Conservation (phyloP, 1,139 yeast genomes). For the Groenewaldozyma sp. region DNA sequence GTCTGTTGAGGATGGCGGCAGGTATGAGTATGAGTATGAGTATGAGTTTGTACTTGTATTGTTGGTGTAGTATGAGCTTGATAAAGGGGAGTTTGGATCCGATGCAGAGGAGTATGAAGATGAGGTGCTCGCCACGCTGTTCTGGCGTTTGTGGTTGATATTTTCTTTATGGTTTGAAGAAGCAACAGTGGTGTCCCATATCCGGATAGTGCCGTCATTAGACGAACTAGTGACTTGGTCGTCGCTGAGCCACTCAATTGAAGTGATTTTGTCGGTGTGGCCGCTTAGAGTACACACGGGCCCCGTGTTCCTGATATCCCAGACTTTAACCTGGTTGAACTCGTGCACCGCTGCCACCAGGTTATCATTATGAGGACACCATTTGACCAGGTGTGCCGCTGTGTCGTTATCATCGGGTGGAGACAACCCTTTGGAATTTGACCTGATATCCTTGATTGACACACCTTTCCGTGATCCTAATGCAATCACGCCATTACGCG, state of each 20-base stretch:
- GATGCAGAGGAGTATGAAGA: neutral
- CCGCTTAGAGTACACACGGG: conserved; percentile 48
- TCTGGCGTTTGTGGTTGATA: too few relatives aligned
- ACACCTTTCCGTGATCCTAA: conserved; percentile 64
- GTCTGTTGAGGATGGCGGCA: conserved; percentile 4
- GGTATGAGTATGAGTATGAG: neutral
- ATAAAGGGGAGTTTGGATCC: neutral
- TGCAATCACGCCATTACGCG: conserved; percentile 46
- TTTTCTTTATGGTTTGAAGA: too few relatives aligned
- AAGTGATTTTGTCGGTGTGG: conserved; percentile 46
- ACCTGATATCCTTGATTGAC: conserved; percentile 58
- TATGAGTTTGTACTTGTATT: neutral
- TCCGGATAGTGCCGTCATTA: conserved; percentile 60
- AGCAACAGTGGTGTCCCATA: conserved; percentile 51
- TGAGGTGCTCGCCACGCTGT: too few relatives aligned
- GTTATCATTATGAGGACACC: conserved; percentile 56
- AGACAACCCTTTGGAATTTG: conserved; percentile 33
- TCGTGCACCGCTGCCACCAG: conserved; percentile 59
- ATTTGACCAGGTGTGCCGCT: conserved; percentile 40
- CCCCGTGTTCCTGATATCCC: conserved; percentile 59
- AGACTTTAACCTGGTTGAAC: conserved; percentile 51
- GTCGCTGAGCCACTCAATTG: conserved; percentile 46
- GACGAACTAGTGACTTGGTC: conserved; percentile 49
- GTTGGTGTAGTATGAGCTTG: too few relatives aligned
- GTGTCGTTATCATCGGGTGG: conserved; percentile 34